A percentile compares a stretch with the other conserved stretches of the same genome.
These are phyloP conservation scores for Rhizoclosmatium globosum DNA, from an alignment of 192 early-diverging fungal species.

Conservation along the genomic window DNA sequence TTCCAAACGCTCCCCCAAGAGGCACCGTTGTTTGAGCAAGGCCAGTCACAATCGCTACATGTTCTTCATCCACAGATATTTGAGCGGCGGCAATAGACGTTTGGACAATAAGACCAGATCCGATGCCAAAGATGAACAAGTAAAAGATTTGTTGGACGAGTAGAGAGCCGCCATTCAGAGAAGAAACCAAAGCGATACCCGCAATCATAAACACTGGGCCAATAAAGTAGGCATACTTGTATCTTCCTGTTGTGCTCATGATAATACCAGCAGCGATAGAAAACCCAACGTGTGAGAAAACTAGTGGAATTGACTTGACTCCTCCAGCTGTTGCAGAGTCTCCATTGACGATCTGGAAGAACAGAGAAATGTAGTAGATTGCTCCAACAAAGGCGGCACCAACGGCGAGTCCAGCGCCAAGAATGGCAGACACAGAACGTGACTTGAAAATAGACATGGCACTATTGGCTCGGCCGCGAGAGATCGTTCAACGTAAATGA, in stretches of 20 bases:
- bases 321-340: slow-evolving; percentile 79
- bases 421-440: slow-evolving; percentile 39
- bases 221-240: slow-evolving; percentile 55
- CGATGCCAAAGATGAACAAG: slow-evolving; percentile 76
- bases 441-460: slow-evolving; percentile 63
- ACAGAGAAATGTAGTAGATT: slow-evolving; percentile 72
- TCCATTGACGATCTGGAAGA: slow-evolving; percentile 82
- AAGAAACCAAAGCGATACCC: slow-evolving; percentile 71
- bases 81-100: slow-evolving; percentile 78
- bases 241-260: slow-evolving; percentile 42
- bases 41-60: slow-evolving; percentile 78
- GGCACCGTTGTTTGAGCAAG: slow-evolving; percentile 72
- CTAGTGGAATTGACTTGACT: slow-evolving; percentile 76
- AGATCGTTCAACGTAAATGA: slow-evolving; percentile 66
- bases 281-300: slow-evolving; percentile 74
- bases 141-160: slow-evolving; percentile 64
- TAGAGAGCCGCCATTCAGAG: slow-evolving; percentile 61
- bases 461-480: slow-evolving; percentile 75
- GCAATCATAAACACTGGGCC: slow-evolving; percentile 69
- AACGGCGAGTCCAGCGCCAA: slow-evolving; percentile 34
- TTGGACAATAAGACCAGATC: slow-evolving; percentile 79
- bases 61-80: slow-evolving; percentile 62
- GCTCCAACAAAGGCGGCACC: slow-evolving; percentile 43
- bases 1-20: slow-evolving; percentile 66
- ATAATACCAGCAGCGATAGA: slow-evolving; percentile 72